These are phyloP conservation scores for Silene coronaria DNA, from an alignment of 179 eudicot species.

Conservation along the genomic window DNA sequence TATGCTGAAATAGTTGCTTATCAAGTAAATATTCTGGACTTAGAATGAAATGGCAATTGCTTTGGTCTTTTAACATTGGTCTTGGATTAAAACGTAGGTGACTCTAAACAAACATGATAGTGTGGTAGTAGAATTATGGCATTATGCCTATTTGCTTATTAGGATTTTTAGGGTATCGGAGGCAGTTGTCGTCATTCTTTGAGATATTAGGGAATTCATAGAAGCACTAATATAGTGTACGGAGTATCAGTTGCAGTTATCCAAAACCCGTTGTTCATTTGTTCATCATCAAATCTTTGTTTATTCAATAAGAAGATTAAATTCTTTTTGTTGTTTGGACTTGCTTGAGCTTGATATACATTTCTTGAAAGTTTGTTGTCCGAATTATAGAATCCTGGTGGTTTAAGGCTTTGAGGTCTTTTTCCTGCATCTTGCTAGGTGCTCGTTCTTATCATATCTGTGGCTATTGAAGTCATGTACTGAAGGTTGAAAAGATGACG, in stretches of 20 bases:
- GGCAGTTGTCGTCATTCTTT: neutral
- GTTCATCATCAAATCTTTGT: neutral
- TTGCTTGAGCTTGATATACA: neutral
- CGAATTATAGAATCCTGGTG: neutral
- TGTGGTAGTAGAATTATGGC: no score
- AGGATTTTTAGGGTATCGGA: neutral
- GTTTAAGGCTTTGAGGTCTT: neutral
- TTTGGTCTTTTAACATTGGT: neutral
- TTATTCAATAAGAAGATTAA: neutral
- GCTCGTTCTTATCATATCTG: neutral
- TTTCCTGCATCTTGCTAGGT: neutral
- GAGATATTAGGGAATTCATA: neutral
- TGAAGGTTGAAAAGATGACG: neutral
- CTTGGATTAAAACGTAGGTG: neutral
- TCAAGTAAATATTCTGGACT: neutral
- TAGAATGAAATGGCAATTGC: neutral
- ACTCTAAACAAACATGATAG: no score
- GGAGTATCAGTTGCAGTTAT: neutral
- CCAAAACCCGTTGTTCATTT: neutral
- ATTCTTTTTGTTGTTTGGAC: neutral
- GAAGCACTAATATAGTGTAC: neutral
- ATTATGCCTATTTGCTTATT: no score
- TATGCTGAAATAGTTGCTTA: neutral
- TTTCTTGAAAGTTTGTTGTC: neutral
- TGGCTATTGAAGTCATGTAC: neutral